Evolutionary conservation across 106 monocot species (phyloP), one percentile per base, ranked within the genome.

Genomic region (Dioscorea dumetorum): DNA sequence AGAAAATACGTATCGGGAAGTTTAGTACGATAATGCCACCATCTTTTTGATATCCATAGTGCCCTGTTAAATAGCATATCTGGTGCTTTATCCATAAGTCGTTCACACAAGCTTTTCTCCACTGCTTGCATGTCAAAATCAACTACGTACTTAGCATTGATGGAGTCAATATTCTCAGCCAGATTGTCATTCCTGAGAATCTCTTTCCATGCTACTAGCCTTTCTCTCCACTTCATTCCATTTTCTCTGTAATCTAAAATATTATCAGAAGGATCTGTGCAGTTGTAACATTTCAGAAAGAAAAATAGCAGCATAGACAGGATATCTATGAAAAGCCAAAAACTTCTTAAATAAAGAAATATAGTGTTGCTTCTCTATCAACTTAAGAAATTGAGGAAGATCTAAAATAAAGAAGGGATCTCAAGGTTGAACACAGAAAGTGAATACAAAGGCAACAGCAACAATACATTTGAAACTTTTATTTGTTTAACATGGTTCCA

Each of bases 91-190:
- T 88, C 92, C 56, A 80, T 65, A 4, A 84, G 76, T 31, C 87
- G 83, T 73, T 85, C 81, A 17, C 78, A 80, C 71, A 92, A 76
- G 75, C 92, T 85, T 60, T 81, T 88, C 70, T 92, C 88, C 16
- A 92, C 83, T 83, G 88, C 92, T 62, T 92, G 61, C 92, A 92
- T 92, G 67, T 92, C 92, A 79, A 92, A 92, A 59, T 92, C 92
- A 72, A 88, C 80, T 13, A 92, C 88, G 77, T 88, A 92, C 50
- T 85, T 92, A 24, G 92, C 72, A 64, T 63, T 76, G 49, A 62
- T 49, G 21, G 88, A 78, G 74, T 83, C 88, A 33, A 73, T 70
- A 58, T 88, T 75, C 60, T 92, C 92, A 56, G 66, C 73, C 33
- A 92, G 49, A 68, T 81, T 85, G 34, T 92, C 92, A 32, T 70